These are phyloP conservation scores for Phytophthora cactorum DNA, from an alignment of 352 stramenopile species.

Conservation along the genomic window DNA sequence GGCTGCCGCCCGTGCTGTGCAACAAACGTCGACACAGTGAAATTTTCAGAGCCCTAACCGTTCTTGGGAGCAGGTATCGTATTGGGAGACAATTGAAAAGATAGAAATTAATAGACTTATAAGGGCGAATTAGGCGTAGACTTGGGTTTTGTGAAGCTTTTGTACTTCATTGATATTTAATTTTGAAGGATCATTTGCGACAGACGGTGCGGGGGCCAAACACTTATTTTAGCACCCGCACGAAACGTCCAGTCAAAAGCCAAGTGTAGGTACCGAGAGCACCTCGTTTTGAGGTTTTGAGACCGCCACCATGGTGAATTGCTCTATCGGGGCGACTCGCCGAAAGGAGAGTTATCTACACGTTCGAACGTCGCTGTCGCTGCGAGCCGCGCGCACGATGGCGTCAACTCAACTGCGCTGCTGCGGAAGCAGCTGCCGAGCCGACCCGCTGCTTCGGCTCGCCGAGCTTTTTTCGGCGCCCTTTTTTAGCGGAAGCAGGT, in stretches of 20 bases:
- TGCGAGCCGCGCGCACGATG: background rate
- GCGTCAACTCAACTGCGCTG: conserved; percentile 1
- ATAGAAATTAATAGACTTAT: background rate
- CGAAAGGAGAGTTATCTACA: conserved; percentile 2
- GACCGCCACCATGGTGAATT: conserved; percentile 1
- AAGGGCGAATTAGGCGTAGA: background rate
- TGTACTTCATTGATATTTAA: background rate
- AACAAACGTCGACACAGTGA: conserved; percentile 41
- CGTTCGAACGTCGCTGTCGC: conserved; percentile 6
- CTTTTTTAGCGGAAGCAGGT: conserved; percentile 29
- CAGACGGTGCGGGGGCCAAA: conserved; percentile 1
- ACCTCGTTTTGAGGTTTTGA: conserved; percentile 23
- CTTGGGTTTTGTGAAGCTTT: background rate
- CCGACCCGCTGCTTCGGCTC: background rate
- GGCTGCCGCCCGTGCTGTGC: conserved; percentile 31
- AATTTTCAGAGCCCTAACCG: conserved; percentile 82
- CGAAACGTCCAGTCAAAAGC: conserved; percentile 27
- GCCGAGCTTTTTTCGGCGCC: conserved; percentile 17
- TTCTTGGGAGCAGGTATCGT: conserved; percentile 12
- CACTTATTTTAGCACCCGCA: conserved; percentile 10
- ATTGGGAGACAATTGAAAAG: background rate
- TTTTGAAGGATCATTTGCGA: background rate
- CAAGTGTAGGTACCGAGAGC: conserved; percentile 19
- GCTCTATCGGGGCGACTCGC: background rate
- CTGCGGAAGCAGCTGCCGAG: conserved; percentile 4